phyloP scores from a whole-genome alignment of 805 yeast species.

The Kodamaea kaohsiungensis region DNA sequence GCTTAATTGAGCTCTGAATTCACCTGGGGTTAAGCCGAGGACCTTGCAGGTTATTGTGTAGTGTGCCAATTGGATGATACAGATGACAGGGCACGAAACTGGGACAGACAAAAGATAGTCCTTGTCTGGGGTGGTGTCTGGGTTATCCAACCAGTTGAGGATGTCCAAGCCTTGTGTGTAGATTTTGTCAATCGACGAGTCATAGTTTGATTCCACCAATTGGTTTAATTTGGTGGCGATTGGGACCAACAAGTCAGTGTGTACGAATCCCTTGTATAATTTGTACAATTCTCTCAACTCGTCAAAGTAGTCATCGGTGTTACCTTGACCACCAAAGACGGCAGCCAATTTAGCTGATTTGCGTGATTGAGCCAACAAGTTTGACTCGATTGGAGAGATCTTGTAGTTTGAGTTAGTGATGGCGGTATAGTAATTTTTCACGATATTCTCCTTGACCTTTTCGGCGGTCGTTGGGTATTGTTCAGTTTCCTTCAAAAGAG shows the following conservation, averaged over 20 bases:
- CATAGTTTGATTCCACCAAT: slow-evolving; percentile 65
- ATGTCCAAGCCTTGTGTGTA: slow-evolving; percentile 93
- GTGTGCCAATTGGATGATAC: slow-evolving; percentile 93
- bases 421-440: slow-evolving; percentile 70
- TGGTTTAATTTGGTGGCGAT: slow-evolving; percentile 68
- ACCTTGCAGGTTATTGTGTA: slow-evolving; percentile 84
- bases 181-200: slow-evolving; percentile 59
- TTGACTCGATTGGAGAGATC: slow-evolving; percentile 27
- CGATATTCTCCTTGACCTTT: slow-evolving; percentile 66
- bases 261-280: slow-evolving; percentile 71
- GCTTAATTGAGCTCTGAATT: slow-evolving; percentile 63
- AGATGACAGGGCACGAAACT: slow-evolving; percentile 94
- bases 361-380: slow-evolving; percentile 64
- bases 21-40: slow-evolving; percentile 87
- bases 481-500: slow-evolving; percentile 55
- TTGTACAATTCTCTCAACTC: slow-evolving; percentile 86
- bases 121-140: slow-evolving; percentile 84
- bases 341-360: slow-evolving; percentile 69
- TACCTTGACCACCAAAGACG: slow-evolving; percentile 98
- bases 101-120: slow-evolving; percentile 90
- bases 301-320: slow-evolving; percentile 95
- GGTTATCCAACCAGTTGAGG: slow-evolving; percentile 80
- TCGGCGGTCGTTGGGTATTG: slow-evolving; percentile 60
- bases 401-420: slow-evolving; percentile 28
- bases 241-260: slow-evolving; percentile 63